These are phyloP conservation scores for Boletus sensibilis DNA, from an alignment of 768 basidiomycete species.

Conservation along the genomic window DNA sequence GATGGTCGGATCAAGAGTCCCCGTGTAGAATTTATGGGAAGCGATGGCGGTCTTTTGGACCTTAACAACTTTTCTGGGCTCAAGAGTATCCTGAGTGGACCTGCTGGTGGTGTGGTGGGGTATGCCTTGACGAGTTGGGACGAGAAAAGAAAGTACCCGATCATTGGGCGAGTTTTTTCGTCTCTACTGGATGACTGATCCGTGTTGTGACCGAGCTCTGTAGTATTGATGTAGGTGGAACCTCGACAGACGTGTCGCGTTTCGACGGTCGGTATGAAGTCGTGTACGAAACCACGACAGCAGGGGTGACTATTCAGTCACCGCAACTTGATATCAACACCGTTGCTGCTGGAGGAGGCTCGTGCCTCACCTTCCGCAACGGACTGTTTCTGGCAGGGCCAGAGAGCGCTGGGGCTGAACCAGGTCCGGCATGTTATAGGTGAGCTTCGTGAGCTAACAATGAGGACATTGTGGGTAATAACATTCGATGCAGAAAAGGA, in stretches of 20 bases:
- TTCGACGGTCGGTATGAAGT: conserved; percentile 90
- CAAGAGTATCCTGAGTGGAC: conserved; percentile 90
- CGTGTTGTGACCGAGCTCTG: not conserved
- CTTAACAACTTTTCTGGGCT: conserved; percentile 85
- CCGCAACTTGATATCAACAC: conserved; percentile 96
- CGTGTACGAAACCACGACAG: conserved; percentile 94
- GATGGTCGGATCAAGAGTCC: conserved; percentile 58
- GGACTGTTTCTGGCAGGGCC: conserved; percentile 91
- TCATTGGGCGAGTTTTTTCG: conserved; percentile 68
- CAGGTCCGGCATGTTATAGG: conserved; percentile 91
- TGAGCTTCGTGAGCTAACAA: conserved; percentile 30
- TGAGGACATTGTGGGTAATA: not conserved
- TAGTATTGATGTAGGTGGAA: conserved; percentile 92
- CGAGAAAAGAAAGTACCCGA: conserved; percentile 59
- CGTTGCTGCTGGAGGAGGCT: conserved; percentile 94
- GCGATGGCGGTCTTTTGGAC: conserved; percentile 85
- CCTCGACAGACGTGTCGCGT: conserved; percentile 92
- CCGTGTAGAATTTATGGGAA: conserved; percentile 93
- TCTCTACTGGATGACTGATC: not conserved
- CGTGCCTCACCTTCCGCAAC: conserved; percentile 83
- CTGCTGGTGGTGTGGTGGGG: conserved; percentile 95
- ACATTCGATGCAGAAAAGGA: conserved; percentile 59
- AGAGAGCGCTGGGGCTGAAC: conserved; percentile 90
- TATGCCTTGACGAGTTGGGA: conserved; percentile 92
- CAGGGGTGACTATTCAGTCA: conserved; percentile 88